Conservation (phyloP, 257 asterid species). For the Buddleja alternifolia region DNA sequence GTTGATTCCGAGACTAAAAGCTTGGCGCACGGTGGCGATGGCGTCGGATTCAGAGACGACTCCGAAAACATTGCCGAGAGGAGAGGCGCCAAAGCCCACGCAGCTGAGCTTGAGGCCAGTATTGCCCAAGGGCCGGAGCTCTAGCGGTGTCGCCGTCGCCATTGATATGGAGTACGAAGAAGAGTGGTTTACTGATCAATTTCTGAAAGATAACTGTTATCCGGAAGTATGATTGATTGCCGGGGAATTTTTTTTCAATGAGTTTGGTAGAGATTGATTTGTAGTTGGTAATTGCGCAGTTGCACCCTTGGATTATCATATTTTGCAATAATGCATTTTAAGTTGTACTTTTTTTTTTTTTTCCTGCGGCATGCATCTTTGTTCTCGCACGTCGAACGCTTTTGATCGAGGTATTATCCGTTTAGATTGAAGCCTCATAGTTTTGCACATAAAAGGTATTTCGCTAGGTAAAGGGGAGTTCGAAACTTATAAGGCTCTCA, state of each 20-base stretch:
- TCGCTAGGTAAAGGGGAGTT: too few relatives aligned
- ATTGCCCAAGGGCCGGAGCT: constrained; percentile 78
- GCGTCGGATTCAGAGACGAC: constrained; percentile 79
- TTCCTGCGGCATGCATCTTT: too few relatives aligned
- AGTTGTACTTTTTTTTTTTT: too few relatives aligned
- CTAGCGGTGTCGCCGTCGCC: constrained; percentile 49
- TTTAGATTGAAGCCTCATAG: too few relatives aligned
- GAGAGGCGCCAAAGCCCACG: constrained; percentile 97
- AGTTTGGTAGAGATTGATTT: too few relatives aligned
- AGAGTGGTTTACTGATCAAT: background rate
- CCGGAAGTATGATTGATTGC: background rate
- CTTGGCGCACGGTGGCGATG: constrained; percentile 74
- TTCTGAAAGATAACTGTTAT: background rate
- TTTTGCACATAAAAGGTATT: too few relatives aligned
- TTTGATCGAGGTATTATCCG: too few relatives aligned
- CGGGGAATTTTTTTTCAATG: background rate
- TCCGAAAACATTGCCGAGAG: constrained; percentile 93
- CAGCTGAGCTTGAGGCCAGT: constrained; percentile 84
- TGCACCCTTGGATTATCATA: too few relatives aligned
- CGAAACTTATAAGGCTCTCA: too few relatives aligned
- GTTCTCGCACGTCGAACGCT: too few relatives aligned
- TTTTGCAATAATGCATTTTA: too few relatives aligned
- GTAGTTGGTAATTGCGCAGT: too few relatives aligned
- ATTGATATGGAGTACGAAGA: constrained; percentile 12
- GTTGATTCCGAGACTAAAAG: constrained; percentile 82